Evolutionary conservation across 345 rosid genomes (phyloP).

Genomic region (Corchorus capsularis): DNA sequence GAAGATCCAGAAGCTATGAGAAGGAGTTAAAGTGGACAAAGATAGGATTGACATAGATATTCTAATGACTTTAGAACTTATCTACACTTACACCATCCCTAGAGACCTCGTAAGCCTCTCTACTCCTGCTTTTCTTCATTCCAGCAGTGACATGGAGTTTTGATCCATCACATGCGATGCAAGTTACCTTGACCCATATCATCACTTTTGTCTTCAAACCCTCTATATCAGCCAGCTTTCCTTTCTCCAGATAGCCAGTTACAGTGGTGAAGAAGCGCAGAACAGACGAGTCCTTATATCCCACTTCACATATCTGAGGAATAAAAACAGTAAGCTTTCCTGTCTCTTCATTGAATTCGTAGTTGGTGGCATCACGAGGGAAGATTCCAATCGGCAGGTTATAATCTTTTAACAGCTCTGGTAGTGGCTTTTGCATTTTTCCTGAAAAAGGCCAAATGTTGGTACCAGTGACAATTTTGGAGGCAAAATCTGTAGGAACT

Average conservation of each 20-base stretch:
- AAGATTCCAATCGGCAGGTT: conserved; percentile 85
- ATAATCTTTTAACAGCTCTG: conserved; percentile 81
- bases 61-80: conserved; percentile 54
- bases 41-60: neutral
- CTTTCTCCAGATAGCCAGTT: conserved; percentile 77
- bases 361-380: conserved; percentile 93
- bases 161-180: conserved; percentile 61
- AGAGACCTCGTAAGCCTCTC: conserved; percentile 81
- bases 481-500: neutral
- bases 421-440: conserved; percentile 92
- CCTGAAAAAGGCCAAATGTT: conserved; percentile 42
- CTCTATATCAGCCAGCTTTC: conserved; percentile 78
- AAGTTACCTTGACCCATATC: conserved; percentile 87
- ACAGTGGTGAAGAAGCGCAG: conserved; percentile 68
- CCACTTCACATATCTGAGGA: conserved; percentile 83
- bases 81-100: conserved; percentile 70
- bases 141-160: conserved; percentile 85
- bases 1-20: neutral
- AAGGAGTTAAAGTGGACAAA: conserved; percentile 14
- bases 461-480: neutral
- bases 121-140: conserved; percentile 70
- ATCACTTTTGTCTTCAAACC: conserved; percentile 90
- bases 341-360: conserved; percentile 87
- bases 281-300: conserved; percentile 84
- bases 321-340: conserved; percentile 72